Conservation (phyloP, 2,329 filamentous ascomycete species). For the Periconia digitata region DNA sequence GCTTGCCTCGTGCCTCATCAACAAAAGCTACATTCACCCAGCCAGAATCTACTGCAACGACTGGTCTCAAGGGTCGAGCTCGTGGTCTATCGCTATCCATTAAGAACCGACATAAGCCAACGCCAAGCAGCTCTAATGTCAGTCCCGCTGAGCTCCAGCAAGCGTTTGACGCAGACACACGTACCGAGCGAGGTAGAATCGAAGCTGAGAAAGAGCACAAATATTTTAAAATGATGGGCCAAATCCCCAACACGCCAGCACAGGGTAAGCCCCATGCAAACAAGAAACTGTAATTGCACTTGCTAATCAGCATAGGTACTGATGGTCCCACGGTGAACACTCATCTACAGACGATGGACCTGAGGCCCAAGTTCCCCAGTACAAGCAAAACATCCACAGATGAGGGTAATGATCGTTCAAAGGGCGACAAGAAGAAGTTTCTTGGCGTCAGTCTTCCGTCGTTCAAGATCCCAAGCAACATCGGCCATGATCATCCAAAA, state of each 20-base stretch:
- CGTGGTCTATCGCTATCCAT: not conserved
- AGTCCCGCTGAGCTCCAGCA: constrained; percentile 7
- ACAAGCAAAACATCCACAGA: not conserved
- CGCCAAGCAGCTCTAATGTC: constrained; percentile 21
- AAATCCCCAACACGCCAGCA: constrained; percentile 25
- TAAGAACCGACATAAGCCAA: constrained; percentile 17
- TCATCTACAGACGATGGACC: constrained; percentile 17
- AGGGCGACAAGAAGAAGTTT: constrained; percentile 46
- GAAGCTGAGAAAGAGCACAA: constrained; percentile 43
- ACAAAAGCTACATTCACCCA: constrained; percentile 14
- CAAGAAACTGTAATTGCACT: not conserved
- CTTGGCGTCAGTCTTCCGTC: constrained; percentile 37
- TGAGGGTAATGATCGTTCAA: constrained; percentile 13
- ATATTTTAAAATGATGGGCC: constrained; percentile 37
- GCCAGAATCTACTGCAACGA: constrained; percentile 22
- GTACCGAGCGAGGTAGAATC: constrained; percentile 43
- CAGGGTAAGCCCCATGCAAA: constrained; percentile 14
- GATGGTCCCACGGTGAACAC: not conserved
- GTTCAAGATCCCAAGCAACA: constrained; percentile 19
- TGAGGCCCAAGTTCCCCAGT: constrained; percentile 12
- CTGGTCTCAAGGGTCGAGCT: constrained; percentile 28
- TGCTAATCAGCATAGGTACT: not conserved
- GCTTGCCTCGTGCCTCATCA: constrained; percentile 17
- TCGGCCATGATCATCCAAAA: not conserved
- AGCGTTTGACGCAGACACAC: constrained; percentile 24